phyloP scores from a whole-genome alignment of 129 eudicot genomes.

The Smallanthus sonchifolius region DNA sequence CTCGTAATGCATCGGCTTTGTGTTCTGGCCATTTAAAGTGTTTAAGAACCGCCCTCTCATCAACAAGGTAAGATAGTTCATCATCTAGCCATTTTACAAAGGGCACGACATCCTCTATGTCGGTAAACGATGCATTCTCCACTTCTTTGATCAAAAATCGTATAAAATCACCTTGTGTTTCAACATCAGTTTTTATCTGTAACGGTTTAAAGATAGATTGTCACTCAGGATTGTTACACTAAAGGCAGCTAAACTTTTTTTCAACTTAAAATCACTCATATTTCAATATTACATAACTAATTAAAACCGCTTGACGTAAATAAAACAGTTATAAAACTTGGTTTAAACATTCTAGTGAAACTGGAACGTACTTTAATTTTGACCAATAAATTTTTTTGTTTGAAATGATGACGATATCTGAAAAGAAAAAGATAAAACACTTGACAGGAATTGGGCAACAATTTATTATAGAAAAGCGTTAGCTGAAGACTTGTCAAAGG shows the following conservation, averaged over 20 bases:
- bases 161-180: constrained; percentile 93
- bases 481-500: constrained; percentile 11
- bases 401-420: neutral
- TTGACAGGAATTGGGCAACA: neutral
- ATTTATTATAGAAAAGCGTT: constrained; percentile 9
- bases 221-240: neutral
- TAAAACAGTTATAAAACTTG: neutral
- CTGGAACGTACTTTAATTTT: neutral
- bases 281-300: no score
- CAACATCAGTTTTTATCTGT: constrained; percentile 96
- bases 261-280: no score
- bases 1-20: constrained; percentile 91
- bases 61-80: constrained; percentile 92
- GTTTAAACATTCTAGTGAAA: no score
- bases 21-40: constrained; percentile 97
- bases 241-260: neutral
- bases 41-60: constrained; percentile 92
- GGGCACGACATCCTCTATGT: constrained; percentile 86
- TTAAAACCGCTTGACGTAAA: neutral
- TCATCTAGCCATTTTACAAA: constrained; percentile 99
- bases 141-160: constrained; percentile 86
- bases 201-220: neutral
- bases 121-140: constrained; percentile 80
- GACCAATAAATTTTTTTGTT: neutral
- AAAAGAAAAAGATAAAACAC: no score